Percentiles rank a stretch among this genome's conserved stretches.
Evolutionary conservation across 208 protist genomes (phyloP).

Genomic region (Crithidia expoeki): DNA sequence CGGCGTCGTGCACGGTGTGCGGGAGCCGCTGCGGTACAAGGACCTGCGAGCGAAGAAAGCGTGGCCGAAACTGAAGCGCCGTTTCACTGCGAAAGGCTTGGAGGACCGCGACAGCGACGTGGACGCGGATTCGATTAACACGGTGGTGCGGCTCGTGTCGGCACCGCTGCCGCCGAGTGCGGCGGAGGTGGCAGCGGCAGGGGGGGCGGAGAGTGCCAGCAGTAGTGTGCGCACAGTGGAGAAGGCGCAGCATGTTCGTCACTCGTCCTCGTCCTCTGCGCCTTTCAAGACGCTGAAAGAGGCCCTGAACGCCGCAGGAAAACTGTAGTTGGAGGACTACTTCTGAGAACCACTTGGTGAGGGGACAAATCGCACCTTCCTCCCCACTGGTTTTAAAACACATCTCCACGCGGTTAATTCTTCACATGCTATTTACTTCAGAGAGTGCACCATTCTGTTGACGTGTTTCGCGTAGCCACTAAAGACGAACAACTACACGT

Average conservation of each 20-base stretch:
- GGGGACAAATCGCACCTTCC: too few species aligned
- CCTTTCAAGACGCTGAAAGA: constrained; percentile 65
- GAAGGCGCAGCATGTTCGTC: constrained; percentile 51
- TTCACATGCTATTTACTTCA: too few species aligned
- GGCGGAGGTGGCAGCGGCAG: neutral
- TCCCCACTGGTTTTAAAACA: too few species aligned
- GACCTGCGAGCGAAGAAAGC: constrained; percentile 71
- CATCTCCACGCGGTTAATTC: too few species aligned
- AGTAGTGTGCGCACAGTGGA: constrained; percentile 36
- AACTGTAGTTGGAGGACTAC: constrained; percentile 28
- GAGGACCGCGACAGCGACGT: constrained; percentile 48
- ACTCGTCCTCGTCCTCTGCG: constrained; percentile 55
- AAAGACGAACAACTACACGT: too few species aligned
- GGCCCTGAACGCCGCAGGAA: constrained; percentile 62
- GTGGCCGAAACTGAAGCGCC: constrained; percentile 83
- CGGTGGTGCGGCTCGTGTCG: constrained; percentile 65
- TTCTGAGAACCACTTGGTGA: too few species aligned
- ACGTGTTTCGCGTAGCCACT: too few species aligned
- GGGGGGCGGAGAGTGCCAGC: neutral
- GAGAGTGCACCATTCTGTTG: too few species aligned
- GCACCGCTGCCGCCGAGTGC: neutral
- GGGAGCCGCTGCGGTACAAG: constrained; percentile 88
- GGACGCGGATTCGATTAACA: constrained; percentile 75
- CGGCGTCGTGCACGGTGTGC: constrained; percentile 89
- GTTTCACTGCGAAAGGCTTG: constrained; percentile 65